Evolutionary conservation across 179 eudicot genomes (phyloP), one percentile per base, ranked within the genome.

Genomic region (Vitellaria paradoxa): DNA sequence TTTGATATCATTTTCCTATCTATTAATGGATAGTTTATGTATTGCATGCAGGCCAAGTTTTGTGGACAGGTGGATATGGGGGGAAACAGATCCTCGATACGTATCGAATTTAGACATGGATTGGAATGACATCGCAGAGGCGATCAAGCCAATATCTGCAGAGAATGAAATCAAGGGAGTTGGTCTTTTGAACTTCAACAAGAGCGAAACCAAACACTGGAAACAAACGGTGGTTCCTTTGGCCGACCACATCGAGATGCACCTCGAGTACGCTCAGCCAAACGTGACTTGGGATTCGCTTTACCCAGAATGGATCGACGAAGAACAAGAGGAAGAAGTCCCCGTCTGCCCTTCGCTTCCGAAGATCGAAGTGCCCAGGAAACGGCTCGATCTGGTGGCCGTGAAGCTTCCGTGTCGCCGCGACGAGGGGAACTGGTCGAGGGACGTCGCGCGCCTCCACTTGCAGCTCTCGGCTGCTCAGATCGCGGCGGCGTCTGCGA

Each of bases 221-320:
- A 81, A 84, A 47, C 79, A 87, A 21, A 61, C 84, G 37, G 37
- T 30, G 2, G 75, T 86, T 37, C 96, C 94, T 24, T 77, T 74
- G 40, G 73, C 84, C 24, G 81, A 90, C 7, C 90, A 86, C 70
- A 80, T 86, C 20, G 45, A 81, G 46, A 84, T 91, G 18, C 82
- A 74, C 59, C 49, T 92, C 15, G 82, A 87, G 72, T 59, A 78
- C 14, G 94, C 83, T 0, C 81, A 80, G 0, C 84, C 83, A 42
- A 79, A 80, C 78, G 64, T 90, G 8, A 88, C 93, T 7, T 93
- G 97, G 97, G 88, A 93, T 15, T 18, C 88, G 37, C 57, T 91
- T 30, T 93, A 88, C 63, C 97, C 97, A 0, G 97, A 93, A 79
- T 93, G 97, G 97, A 93, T 93, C 30, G 97, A 93, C 64, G 96